These are phyloP conservation scores for Cercophora sp. DNA, from an alignment of 495 filamentous ascomycete species.

Conservation along the genomic window DNA sequence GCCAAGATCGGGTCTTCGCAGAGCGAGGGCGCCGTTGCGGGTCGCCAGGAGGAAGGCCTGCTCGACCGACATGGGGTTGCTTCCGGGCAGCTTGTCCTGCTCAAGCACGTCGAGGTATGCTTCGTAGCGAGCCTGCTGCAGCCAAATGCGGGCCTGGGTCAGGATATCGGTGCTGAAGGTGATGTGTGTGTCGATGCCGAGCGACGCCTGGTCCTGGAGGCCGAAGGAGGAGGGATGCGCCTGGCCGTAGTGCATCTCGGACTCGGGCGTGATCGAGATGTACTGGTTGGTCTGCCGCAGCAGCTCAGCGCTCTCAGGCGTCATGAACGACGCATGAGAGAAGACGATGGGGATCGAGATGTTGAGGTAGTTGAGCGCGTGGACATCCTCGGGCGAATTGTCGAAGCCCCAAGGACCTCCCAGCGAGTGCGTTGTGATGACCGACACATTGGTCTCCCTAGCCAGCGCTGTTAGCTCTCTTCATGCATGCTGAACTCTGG, in stretches of 20 bases:
- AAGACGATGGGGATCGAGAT: slow-evolving; percentile 38
- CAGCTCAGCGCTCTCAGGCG: slow-evolving; percentile 21
- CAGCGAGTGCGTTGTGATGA: slow-evolving; percentile 33
- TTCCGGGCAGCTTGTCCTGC: slow-evolving; percentile 33
- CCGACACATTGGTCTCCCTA: slow-evolving; percentile 27
- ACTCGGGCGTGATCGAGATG: slow-evolving; percentile 45
- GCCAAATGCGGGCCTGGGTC: slow-evolving; percentile 43
- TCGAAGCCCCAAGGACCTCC: slow-evolving; percentile 35
- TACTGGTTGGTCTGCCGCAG: slow-evolving; percentile 37
- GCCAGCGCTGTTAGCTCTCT: not conserved
- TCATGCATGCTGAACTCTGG: too few species aligned
- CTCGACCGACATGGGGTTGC: slow-evolving; percentile 43
- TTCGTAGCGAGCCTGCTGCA: slow-evolving; percentile 33
- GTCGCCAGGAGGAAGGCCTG: slow-evolving; percentile 51
- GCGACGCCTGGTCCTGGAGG: slow-evolving; percentile 37
- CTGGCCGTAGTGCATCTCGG: slow-evolving; percentile 46
- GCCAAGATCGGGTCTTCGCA: slow-evolving; percentile 43
- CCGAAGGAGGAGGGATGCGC: slow-evolving; percentile 30
- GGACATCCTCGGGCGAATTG: slow-evolving; percentile 33
- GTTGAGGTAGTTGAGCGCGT: slow-evolving; percentile 30
- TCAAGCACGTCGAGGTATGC: slow-evolving; percentile 34
- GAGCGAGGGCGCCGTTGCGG: slow-evolving; percentile 41
- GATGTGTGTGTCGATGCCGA: slow-evolving; percentile 46
- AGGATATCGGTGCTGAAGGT: slow-evolving; percentile 43
- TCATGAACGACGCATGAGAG: slow-evolving; percentile 37